Base-by-base conservation (phyloP, 352 stramenopile genomes). In the Phytophthora constricta region DNA sequence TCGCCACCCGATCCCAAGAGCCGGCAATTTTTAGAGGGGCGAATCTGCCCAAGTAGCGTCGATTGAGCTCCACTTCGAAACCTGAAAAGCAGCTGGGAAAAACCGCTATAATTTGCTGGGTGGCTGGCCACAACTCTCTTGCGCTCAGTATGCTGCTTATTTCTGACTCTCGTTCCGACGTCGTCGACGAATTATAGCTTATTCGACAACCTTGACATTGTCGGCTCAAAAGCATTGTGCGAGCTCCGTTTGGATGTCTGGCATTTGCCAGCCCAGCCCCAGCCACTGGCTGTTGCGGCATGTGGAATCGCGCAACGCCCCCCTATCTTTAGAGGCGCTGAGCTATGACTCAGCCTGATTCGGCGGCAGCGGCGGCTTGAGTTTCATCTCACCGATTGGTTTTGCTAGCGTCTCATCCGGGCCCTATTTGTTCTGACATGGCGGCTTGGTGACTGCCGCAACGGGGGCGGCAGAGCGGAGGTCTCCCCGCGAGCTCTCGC, bases 91-190 rank as follows among this genome's bases (percentile, higher is more conserved):
- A 72, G 64, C 57, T 72, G 64, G 16, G n/a, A n/a, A n/a, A n/a
- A 37, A 37, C 16, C 16, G 41, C 7, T 20, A 9, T 43, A 71
- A 53, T n/a, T 14, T 53, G 34, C 22, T 69, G 61, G 53, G 59
- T 59, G 54, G 58, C 56, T 55, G 46, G 42, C 27, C 9, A 20
- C 41, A 23, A 47, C 19, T 10, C 41, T 23, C 41, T 47, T 23
- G 41, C 14, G 10, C 19, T 47, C 41, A 47, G 41, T 47, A 47
- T 47, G n/a, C 42, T 62, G 57, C 64, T 62, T 72, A 49, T 72
- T 72, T 72, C 64, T 68, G 58, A 16, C 22, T 43, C 49, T 68
- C 43, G 49, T 67, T 67, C 64, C 64, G 58, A 72, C 34, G 46
- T 58, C n/a, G 10, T 27, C 20, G 5, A 5, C 34, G 25, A 52